Percentiles rank a stretch among this genome's conserved stretches.
Conservation (phyloP, 768 basidiomycete species). For the Psilocybe cyanescens region DNA sequence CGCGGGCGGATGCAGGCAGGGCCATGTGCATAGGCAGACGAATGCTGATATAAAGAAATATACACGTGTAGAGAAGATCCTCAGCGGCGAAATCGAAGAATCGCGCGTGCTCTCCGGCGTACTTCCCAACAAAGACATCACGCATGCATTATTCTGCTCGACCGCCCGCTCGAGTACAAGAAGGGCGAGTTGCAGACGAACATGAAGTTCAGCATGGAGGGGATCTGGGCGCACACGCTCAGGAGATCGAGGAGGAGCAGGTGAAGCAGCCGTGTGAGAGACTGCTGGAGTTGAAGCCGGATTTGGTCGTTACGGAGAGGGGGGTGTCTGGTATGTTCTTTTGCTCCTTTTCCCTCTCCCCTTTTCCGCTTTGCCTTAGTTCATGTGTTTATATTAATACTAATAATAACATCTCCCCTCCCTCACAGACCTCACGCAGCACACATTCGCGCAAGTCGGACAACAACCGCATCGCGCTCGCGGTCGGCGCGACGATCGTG, state of each 20-base stretch:
- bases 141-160: constrained; percentile 54
- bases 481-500: constrained; percentile 94
- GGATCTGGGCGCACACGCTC: constrained; percentile 26
- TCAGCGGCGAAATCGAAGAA: constrained; percentile 97
- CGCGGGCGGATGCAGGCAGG: no score
- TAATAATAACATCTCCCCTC: constrained; percentile 42
- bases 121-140: constrained; percentile 99
- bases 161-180: no score
- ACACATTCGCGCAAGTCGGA: no score
- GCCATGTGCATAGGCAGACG: no score
- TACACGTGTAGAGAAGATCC: constrained; percentile 95
- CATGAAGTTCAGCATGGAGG: no score
- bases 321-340: constrained; percentile 87
- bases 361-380: no score
- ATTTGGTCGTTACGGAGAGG: constrained; percentile 96
- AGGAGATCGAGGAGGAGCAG: no score
- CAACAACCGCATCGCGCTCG: constrained; percentile 79
- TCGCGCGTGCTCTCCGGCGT: constrained; percentile 86
- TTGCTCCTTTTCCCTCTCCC: not conserved
- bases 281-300: no score
- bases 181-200: no score
- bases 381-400: constrained; percentile 32
- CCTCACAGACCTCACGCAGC: no score
- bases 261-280: no score
- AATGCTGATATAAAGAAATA: constrained; percentile 53